phyloP scores from a whole-genome alignment of 352 stramenopile genomes.

The Phytopythium delawarense region DNA sequence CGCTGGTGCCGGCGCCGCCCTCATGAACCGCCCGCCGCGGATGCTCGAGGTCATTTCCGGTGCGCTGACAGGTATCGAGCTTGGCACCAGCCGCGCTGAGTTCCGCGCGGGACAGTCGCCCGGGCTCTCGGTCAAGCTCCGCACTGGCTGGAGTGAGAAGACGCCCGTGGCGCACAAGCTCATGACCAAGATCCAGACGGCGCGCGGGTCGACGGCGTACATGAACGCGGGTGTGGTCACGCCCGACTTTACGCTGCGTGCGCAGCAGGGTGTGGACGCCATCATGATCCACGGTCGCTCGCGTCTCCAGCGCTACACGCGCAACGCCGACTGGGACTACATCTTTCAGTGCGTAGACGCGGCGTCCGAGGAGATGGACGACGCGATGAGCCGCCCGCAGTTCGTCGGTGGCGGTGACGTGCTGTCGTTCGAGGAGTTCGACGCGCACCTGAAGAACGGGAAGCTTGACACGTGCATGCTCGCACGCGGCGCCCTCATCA shows the following conservation, averaged over 20 bases:
- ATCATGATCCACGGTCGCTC: conserved; percentile 96
- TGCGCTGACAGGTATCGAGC: conserved; percentile 81
- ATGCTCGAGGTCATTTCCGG: conserved; percentile 88
- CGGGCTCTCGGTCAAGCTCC: conserved; percentile 97
- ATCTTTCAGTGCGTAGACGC: conserved; percentile 88
- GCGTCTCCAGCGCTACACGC: conserved; percentile 96
- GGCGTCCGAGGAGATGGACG: conserved; percentile 22
- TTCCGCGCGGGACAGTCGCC: conserved; percentile 29
- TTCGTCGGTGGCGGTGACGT: conserved; percentile 93
- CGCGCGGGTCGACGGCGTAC: conserved; percentile 50
- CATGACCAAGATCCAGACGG: conserved; percentile 86
- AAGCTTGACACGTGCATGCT: conserved; percentile 90
- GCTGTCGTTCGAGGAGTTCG: conserved; percentile 81
- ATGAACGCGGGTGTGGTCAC: conserved; percentile 79
- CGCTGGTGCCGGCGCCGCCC: conserved; percentile 84
- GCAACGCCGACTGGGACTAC: conserved; percentile 98
- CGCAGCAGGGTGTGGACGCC: conserved; percentile 60
- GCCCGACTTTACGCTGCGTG: conserved; percentile 63
- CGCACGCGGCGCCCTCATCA: conserved; percentile 95
- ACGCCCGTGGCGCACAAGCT: conserved; percentile 93
- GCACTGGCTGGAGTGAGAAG: conserved; percentile 96
- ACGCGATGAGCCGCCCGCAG: conserved; percentile 46
- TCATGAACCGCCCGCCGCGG: conserved; percentile 93
- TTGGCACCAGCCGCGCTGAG: conserved; percentile 36
- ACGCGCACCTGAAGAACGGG: conserved; percentile 76